Percentiles rank a stretch among this genome's conserved stretches.
These are phyloP conservation scores for Fusarium sp. DNA, from an alignment of 2,329 filamentous ascomycete species.

Conservation along the genomic window DNA sequence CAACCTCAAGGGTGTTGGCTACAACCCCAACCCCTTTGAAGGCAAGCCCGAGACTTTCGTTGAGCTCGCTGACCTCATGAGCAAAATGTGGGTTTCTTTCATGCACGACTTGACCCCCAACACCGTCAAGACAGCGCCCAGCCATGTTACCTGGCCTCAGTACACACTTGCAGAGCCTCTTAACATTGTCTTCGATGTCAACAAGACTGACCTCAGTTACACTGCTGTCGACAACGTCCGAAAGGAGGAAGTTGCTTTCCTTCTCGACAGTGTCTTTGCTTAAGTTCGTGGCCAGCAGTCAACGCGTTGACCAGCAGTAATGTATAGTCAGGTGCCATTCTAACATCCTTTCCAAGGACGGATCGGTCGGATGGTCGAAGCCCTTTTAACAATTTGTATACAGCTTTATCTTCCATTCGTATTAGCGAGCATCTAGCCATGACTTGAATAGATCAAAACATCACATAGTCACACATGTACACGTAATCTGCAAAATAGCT, in stretches of 20 bases:
- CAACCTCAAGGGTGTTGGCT: constrained; percentile 58
- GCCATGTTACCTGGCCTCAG: constrained; percentile 50
- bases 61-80: constrained; percentile 57
- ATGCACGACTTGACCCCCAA: constrained; percentile 22
- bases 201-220: constrained; percentile 52
- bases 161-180: constrained; percentile 53
- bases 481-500: neutral
- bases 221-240: constrained; percentile 57
- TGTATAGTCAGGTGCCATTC: neutral
- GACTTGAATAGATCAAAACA: neutral
- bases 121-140: neutral
- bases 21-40: constrained; percentile 49
- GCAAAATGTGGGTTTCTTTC: constrained; percentile 62
- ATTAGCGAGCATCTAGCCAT: neutral
- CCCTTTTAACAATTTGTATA: neutral
- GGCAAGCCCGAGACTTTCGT: constrained; percentile 50
- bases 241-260: constrained; percentile 52
- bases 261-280: constrained; percentile 40
- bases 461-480: neutral
- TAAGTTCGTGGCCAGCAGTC: neutral
- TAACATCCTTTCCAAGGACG: neutral
- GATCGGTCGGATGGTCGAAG: neutral
- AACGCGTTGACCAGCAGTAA: neutral
- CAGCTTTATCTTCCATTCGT: neutral
- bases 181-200: constrained; percentile 62